Percentiles rank a stretch among this genome's conserved stretches.
These are phyloP conservation scores for Radiomyces spectabilis DNA, from an alignment of 192 early-diverging fungal species.

Conservation along the genomic window DNA sequence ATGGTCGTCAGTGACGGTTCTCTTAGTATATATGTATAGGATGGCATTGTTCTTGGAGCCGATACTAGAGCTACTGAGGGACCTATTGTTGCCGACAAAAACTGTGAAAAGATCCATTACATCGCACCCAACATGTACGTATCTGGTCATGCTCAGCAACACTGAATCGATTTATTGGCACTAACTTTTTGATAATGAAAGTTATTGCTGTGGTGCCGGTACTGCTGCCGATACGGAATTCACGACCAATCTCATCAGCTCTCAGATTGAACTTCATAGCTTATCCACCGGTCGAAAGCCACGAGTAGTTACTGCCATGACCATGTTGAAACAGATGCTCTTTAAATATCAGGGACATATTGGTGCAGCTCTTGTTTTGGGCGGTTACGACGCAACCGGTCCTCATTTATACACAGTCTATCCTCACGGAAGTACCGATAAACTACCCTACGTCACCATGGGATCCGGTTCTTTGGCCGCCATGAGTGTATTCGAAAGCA, in stretches of 20 bases:
- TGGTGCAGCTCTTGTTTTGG: slow-evolving; percentile 89
- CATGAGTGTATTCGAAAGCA: slow-evolving; percentile 91
- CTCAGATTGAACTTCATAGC: slow-evolving; percentile 90
- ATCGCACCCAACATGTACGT: slow-evolving; percentile 88
- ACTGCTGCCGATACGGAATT: slow-evolving; percentile 99
- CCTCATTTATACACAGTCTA: slow-evolving; percentile 87
- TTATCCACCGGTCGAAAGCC: slow-evolving; percentile 83
- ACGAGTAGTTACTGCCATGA: slow-evolving; percentile 89
- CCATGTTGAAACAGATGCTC: slow-evolving; percentile 95
- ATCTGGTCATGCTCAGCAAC: too few relatives aligned
- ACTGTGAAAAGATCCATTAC: slow-evolving; percentile 98
- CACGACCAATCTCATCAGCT: slow-evolving; percentile 86
- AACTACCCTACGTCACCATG: slow-evolving; percentile 95
- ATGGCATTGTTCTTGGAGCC: slow-evolving; percentile 90
- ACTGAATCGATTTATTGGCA: too few relatives aligned
- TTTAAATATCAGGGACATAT: slow-evolving; percentile 96
- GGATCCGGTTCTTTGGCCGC: slow-evolving; percentile 92
- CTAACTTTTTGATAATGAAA: too few relatives aligned
- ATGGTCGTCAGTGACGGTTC: neutral
- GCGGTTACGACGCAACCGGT: slow-evolving; percentile 86
- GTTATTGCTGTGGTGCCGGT: slow-evolving; percentile 92
- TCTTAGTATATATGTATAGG: slow-evolving; percentile 31
- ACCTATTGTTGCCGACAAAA: slow-evolving; percentile 96
- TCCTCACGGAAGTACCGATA: slow-evolving; percentile 94
- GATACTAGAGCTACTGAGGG: slow-evolving; percentile 96